Conservation (phyloP, 2,329 filamentous ascomycete genomes). For the Hymenoscyphus repandus region DNA sequence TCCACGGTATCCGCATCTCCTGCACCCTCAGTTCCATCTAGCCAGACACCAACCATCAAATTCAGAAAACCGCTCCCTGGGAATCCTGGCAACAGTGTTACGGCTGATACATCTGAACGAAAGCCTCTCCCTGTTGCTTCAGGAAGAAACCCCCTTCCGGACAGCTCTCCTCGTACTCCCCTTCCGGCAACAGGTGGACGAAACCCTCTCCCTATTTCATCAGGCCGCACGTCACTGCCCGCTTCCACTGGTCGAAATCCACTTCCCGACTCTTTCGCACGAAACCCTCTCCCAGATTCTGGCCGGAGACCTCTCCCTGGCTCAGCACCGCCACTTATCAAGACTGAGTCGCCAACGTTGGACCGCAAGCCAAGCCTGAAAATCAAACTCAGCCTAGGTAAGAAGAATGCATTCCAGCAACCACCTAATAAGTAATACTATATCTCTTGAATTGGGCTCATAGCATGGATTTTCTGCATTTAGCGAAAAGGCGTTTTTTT, state of each 20-base stretch:
- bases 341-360: neutral
- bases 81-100: neutral
- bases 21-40: neutral
- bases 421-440: neutral
- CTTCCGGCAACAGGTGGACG: neutral
- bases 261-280: neutral
- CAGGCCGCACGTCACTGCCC: neutral
- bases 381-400: conserved; percentile 3
- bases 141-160: too few species aligned
- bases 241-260: neutral
- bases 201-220: neutral
- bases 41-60: too few species aligned
- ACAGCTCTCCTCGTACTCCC: too few species aligned
- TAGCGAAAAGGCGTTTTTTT: conserved; percentile 25
- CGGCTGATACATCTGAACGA: neutral
- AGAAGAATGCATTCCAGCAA: conserved; percentile 3
- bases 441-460: neutral
- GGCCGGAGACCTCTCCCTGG: neutral
- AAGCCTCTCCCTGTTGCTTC: neutral
- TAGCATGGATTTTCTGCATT: conserved; percentile 17
- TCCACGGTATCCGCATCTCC: neutral
- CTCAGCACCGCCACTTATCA: neutral
- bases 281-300: neutral
- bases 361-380: conserved; percentile 9
- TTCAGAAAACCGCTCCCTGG: too few species aligned